These are phyloP conservation scores for Cystofilobasidium bisporidii DNA, from an alignment of 768 basidiomycete species.

Conservation along the genomic window DNA sequence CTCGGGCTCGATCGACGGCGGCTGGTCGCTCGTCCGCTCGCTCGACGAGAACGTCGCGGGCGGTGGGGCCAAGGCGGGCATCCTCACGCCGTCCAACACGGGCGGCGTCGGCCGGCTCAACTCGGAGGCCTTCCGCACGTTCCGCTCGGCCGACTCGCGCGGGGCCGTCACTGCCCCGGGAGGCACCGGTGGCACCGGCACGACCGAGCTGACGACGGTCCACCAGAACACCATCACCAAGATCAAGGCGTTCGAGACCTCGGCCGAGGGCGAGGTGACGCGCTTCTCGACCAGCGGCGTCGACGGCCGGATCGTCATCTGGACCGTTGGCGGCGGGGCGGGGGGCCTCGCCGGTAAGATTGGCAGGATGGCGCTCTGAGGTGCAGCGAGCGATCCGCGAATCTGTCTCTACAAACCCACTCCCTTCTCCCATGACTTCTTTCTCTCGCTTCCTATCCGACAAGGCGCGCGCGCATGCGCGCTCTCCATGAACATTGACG, in stretches of 20 bases:
- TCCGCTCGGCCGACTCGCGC: slow-evolving; percentile 80
- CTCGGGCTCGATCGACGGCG: slow-evolving; percentile 53
- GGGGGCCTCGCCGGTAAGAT: slow-evolving; percentile 16
- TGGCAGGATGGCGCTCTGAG: slow-evolving; percentile 22
- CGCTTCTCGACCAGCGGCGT: slow-evolving; percentile 85
- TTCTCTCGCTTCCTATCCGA: no score
- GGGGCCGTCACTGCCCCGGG: slow-evolving; percentile 42
- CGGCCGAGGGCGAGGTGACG: slow-evolving; percentile 50
- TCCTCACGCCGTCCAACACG: slow-evolving; percentile 39
- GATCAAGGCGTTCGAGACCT: slow-evolving; percentile 62
- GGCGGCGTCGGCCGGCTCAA: slow-evolving; percentile 61
- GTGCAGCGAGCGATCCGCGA: neutral
- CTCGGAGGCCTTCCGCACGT: slow-evolving; percentile 85
- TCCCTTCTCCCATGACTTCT: no score
- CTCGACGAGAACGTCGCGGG: slow-evolving; percentile 60
- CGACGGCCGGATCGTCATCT: slow-evolving; percentile 85
- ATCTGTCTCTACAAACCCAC: no score
- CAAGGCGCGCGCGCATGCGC: no score
- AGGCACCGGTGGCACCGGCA: slow-evolving; percentile 40
- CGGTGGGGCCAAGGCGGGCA: slow-evolving; percentile 47
- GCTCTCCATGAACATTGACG: no score
- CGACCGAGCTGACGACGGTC: slow-evolving; percentile 74
- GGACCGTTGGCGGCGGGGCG: slow-evolving; percentile 46
- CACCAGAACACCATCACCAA: slow-evolving; percentile 99
- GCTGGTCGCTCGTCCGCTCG: slow-evolving; percentile 71